phyloP scores from a whole-genome alignment of 768 basidiomycete species.

The Sarcodon aspratus region DNA sequence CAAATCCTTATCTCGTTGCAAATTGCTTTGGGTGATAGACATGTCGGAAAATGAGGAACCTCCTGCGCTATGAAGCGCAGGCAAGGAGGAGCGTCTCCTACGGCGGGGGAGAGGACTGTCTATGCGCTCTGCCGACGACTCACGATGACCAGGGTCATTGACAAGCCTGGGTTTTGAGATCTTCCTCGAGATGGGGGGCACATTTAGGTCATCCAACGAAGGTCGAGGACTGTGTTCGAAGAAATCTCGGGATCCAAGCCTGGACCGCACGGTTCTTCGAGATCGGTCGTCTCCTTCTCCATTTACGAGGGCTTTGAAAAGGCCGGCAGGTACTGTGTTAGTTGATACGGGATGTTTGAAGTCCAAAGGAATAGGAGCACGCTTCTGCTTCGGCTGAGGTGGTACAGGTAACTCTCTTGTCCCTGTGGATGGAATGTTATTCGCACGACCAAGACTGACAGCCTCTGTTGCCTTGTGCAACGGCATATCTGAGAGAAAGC shows the following conservation, averaged over 20 bases:
- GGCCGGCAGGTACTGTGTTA: conserved; percentile 75
- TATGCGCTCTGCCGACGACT: conserved; percentile 11
- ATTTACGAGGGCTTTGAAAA: conserved; percentile 63
- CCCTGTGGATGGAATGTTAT: conserved; percentile 5
- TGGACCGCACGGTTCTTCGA: conserved; percentile 61
- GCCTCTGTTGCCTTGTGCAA: conserved; percentile 14
- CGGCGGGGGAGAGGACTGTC: conserved; percentile 26
- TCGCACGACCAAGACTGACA: conserved; percentile 14
- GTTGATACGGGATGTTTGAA: conserved; percentile 54
- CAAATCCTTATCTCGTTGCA: conserved; percentile 36
- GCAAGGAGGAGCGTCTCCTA: conserved; percentile 21
- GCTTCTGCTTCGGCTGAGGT: conserved; percentile 32
- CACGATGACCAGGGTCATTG: conserved; percentile 41
- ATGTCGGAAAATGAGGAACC: conserved; percentile 31
- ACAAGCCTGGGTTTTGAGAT: conserved; percentile 41
- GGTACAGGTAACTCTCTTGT: conserved; percentile 21
- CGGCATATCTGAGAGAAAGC: conserved; percentile 27
- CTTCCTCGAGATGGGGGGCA: conserved; percentile 58
- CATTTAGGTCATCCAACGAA: conserved; percentile 67
- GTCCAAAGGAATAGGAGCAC: conserved; percentile 71
- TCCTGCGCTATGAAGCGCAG: conserved; percentile 34
- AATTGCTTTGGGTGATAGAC: conserved; percentile 5
- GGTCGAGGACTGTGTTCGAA: conserved; percentile 52
- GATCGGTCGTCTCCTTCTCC: conserved; percentile 48
- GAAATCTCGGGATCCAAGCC: conserved; percentile 63